Base-by-base conservation (phyloP, 352 stramenopile genomes). In the Thraustochytrium sp. region DNA sequence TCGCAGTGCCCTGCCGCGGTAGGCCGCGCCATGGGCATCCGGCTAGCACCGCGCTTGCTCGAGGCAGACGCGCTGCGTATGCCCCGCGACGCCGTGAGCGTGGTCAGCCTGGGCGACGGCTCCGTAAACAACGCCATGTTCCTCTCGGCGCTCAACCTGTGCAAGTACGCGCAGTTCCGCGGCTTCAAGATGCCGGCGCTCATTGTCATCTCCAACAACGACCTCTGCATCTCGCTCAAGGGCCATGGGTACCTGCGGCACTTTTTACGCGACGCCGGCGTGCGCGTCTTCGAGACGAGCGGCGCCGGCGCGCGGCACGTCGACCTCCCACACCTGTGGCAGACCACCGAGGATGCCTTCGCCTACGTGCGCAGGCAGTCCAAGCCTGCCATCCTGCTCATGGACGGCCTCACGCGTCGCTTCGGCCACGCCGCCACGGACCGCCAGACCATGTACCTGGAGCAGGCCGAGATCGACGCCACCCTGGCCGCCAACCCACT, bases 341-440 rank as follows among this genome's bases (percentile, higher is more conserved):
- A 87, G 72, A 87, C 89, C 55, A 92, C 89, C 26, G 74, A 88
- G 34, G 84, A 89, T 40, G 89, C 89, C 4, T 55, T 85, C 1
- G 83, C 80, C 23, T 91, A 91, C 82, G 82, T 86, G 40, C 85
- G 90, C n/a, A 87, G 87, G 29, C 62, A 87, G 42, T 85, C 84
- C 13, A 51, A 84, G 40, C 90, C 90, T 1, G 86, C 87, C 56
- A 76, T 92, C 1, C 59, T 94, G 36, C 34, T 92, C 0, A 89
- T 91, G 61, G 56, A 89, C 55, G 87, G 89, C 59, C 48, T 93
- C 0, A 86, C 86, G 26, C 75, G 90, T n/a, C 84, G 90, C 46
- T 93, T 94, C 88, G 90, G 90, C 42, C 90, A 94, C 83, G 90
- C 90, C 11, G 89, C 90, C 16, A 93, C 90, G 0, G 90, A 94